Conservation (phyloP, 257 asterid genomes). For the Nemophila menziesii region DNA sequence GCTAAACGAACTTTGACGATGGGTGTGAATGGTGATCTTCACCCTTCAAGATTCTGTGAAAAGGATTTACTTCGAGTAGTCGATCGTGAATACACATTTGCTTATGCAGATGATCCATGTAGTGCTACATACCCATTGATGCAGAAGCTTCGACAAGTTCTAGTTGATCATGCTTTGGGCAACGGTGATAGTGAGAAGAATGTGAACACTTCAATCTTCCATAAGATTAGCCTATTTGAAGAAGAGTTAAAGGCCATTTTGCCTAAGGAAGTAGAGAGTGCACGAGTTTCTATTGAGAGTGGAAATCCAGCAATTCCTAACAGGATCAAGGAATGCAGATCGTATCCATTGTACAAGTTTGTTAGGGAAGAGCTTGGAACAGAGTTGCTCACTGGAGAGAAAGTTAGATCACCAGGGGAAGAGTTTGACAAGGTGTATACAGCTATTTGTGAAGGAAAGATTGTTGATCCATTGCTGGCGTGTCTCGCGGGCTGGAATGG, state of each 20-base stretch:
- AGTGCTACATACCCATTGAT: slow-evolving; percentile 19
- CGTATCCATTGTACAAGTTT: slow-evolving; percentile 20
- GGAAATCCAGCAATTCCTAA: slow-evolving; percentile 15
- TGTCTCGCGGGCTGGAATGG: slow-evolving; percentile 23
- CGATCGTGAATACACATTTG: slow-evolving; percentile 15
- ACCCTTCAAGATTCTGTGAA: slow-evolving; percentile 18
- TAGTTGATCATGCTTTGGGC: slow-evolving; percentile 14
- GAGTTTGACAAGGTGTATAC: slow-evolving; percentile 20
- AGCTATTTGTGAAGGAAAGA: slow-evolving; percentile 17
- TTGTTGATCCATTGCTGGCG: slow-evolving; percentile 20
- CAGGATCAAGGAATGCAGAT: slow-evolving; percentile 18
- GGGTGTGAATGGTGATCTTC: slow-evolving; percentile 14
- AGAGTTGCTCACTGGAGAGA: slow-evolving; percentile 14
- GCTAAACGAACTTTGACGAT: slow-evolving; percentile 12
- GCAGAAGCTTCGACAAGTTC: slow-evolving; percentile 18
- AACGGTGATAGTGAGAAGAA: slow-evolving; percentile 6
- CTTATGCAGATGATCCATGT: slow-evolving; percentile 20
- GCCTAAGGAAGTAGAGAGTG: slow-evolving; percentile 18
- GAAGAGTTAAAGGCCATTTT: slow-evolving; percentile 14
- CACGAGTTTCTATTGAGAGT: slow-evolving; percentile 12
- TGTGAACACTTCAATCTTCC: slow-evolving; percentile 13
- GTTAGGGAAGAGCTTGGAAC: slow-evolving; percentile 18
- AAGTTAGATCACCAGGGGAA: slow-evolving; percentile 17
- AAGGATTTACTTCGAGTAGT: slow-evolving; percentile 17
- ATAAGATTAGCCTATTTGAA: slow-evolving; percentile 18